Base-by-base conservation (phyloP, 208 protist genomes). In the Wallacemonas sp. region DNA sequence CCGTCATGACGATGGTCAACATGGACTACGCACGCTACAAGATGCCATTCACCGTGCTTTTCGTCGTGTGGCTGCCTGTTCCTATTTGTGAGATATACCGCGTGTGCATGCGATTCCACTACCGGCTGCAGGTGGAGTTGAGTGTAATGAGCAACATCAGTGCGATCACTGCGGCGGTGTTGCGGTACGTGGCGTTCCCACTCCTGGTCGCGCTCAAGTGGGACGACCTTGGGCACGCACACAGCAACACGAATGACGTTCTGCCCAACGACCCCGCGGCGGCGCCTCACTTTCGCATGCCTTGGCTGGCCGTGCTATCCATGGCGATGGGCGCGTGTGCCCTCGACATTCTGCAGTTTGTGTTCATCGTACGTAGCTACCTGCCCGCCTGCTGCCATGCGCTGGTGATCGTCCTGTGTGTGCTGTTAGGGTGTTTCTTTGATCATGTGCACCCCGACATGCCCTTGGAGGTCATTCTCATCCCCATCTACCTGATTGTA, bases 191-290 rank as follows among this genome's bases (percentile, higher is more conserved):
- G 30, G 50, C 21, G 50, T 57, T 57, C 38, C 55, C 55, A 3
- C 1, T 62, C 24, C n/a, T 62, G 19, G 42, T 46, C 27, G 55
- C 55, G 3, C 38, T 42, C 22, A 62, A 62, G 21, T 57, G 50
- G 50, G 50, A 57, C 21, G 50, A 57, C 29, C 8, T 57, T 3
- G 50, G 50, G 13, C 17, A 57, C 50, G 50, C 50, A 27, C 50
- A 57, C 50, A 19, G 12, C 6, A 26, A 57, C 50, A 57, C 29
- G 15, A 57, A 57, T 32, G 32, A 4, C 3, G 8, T 41, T n/a
- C 30, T 57, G 17, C 50, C 50, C 3, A n/a, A 17, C n/a, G 50
- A 38, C 26, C 50, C 50, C 12, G 50, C 50, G 15, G 29, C 4
- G 15, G 30, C 32, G 38, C 30, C 30, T 8, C 50, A 41, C 50